Base-by-base conservation (phyloP, 805 yeast genomes). In the Naumovozyma castellii region DNA sequence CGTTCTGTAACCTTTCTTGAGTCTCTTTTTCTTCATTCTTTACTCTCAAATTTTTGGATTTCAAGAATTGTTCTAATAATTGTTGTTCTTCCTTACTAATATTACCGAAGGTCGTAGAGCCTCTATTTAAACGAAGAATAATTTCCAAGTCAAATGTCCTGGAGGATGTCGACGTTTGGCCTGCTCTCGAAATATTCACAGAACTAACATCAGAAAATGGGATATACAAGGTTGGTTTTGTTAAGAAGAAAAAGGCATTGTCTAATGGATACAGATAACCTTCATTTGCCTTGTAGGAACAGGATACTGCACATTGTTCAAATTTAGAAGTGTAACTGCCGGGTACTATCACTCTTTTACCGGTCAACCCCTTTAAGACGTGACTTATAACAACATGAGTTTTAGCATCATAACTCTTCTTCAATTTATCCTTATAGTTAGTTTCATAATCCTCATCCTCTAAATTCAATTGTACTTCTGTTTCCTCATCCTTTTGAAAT, bases 261-360 rank as follows among this genome's bases (percentile, higher is more conserved):
- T 92, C 98, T 43, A 92, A 72, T n/a, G 94, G 86, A 61, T 84
- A 92, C 44, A 92, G 65, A 51, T 87, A 83, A 20, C 98, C 97
- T 67, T 92, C 97, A 37, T 84, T 82, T 0, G 97, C 97, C 62
- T 90, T 92, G 51, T 85, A 74, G 5, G 97, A 85, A 65, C 97
- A 90, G 16, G 86, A 73, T 20, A 92, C 82, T 3, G 94, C 96
- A 12, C 94, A 83, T 53, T 82, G 86, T 34, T 76, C 78, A 54
- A 78, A 80, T 31, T 79, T 75, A 4, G 94, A 80, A 44, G 72
- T 71, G 69, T 76, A 92, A 2, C 82, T 69, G 12, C 95, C 94
- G 0, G 97, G 95, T 32, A 79, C 78, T 19, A 85, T 78, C 42
- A 90, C 76, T 55, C 87, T 80, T 45, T 88, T 77, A 48, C 85